Percentiles rank a stretch among this genome's conserved stretches.
Conservation (phyloP, 176 grass and related monocot species). For the Oryza brachyantha region DNA sequence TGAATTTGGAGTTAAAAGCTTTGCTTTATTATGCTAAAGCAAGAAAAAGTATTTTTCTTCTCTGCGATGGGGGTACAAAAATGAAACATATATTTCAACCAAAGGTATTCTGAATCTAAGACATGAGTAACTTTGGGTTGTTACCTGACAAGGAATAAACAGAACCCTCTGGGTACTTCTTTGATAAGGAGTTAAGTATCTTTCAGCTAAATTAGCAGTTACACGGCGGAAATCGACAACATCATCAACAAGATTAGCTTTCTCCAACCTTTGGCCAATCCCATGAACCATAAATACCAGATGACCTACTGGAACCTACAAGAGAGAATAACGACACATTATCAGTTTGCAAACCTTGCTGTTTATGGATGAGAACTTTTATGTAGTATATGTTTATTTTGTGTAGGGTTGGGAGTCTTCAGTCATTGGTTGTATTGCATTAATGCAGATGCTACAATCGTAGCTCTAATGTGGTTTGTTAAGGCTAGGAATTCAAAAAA, state of each 20-base stretch:
- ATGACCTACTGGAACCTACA: slow-evolving; percentile 95
- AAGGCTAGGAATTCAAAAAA: not conserved
- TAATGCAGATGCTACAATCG: not conserved
- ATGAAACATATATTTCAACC: too few species aligned
- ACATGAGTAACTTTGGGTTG: not conserved
- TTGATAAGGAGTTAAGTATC: slow-evolving; percentile 90
- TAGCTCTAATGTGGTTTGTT: not conserved
- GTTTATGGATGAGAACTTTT: not conserved
- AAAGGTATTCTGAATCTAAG: too few species aligned
- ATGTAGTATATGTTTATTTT: not conserved
- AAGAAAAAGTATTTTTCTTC: not conserved
- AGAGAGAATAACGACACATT: slow-evolving; percentile 2
- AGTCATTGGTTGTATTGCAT: not conserved
- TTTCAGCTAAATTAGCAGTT: slow-evolving; percentile 80
- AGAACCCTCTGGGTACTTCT: slow-evolving; percentile 94
- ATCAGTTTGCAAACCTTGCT: not conserved
- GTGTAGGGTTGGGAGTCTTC: too few species aligned
- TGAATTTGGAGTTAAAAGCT: not conserved
- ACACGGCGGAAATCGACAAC: slow-evolving; percentile 89
- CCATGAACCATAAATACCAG: slow-evolving; percentile 99
- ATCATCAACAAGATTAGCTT: slow-evolving; percentile 98
- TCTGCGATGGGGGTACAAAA: not conserved
- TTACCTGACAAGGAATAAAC: slow-evolving; percentile 98
- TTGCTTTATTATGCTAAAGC: slow-evolving; percentile 26
- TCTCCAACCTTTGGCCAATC: slow-evolving; percentile 94